Percentiles rank a stretch among this genome's conserved stretches.
phyloP scores from a whole-genome alignment of 139 green algal genomes.

The Deuterostichococcus epilithicus region DNA sequence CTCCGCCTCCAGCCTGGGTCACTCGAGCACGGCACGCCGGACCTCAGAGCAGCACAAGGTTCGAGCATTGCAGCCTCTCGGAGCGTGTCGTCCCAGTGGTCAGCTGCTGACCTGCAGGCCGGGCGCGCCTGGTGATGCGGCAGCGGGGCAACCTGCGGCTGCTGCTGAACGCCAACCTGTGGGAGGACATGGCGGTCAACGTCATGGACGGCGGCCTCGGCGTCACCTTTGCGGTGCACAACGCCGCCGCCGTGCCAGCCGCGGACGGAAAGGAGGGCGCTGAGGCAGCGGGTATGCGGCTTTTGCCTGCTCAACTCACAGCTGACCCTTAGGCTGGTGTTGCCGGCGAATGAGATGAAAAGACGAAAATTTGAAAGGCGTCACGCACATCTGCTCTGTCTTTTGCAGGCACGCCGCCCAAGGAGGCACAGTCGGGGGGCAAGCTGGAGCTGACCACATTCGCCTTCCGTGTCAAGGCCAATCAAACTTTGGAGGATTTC shows the following conservation, averaged over 20 bases:
- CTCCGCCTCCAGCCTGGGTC: too few species aligned
- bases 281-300: too few species aligned
- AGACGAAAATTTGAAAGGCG: too few species aligned
- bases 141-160: constrained; percentile 79
- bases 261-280: not conserved
- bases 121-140: constrained; percentile 86
- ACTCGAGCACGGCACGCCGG: too few species aligned
- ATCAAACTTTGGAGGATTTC: constrained; percentile 17
- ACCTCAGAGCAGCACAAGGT: too few species aligned
- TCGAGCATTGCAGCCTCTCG: too few species aligned
- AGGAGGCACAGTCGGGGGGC: not conserved
- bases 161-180: constrained; percentile 88
- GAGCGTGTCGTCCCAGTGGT: too few species aligned
- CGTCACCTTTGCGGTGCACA: not conserved
- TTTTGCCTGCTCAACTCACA: not conserved
- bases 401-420: not conserved
- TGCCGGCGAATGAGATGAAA: too few species aligned
- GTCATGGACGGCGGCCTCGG: constrained; percentile 68
- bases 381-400: not conserved
- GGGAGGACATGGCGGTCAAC: constrained; percentile 63
- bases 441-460: constrained; percentile 10
- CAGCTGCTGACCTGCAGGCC: constrained; percentile 4
- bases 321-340: not conserved
- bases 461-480: constrained; percentile 15
- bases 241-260: not conserved